Base-by-base conservation (phyloP, 305 asterid species). In the Fraxinus albicans region DNA sequence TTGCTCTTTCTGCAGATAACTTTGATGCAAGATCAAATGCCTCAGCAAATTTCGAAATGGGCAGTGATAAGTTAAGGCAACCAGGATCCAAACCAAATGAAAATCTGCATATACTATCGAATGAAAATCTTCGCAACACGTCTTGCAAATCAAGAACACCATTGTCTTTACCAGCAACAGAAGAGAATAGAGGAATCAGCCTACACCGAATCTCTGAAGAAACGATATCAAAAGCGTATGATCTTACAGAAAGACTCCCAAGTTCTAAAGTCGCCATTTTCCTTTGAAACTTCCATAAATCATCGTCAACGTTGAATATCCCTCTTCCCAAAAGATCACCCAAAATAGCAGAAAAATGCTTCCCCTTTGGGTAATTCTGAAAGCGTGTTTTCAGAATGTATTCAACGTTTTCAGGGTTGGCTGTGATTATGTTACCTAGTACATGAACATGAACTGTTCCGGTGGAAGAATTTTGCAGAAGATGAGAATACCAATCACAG, bases 1-100 rank as follows among this genome's bases (percentile, higher is more conserved):
- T 78, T 0, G 88, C 91, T 21, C 91, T 78, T 77, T 80, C 84
- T 23, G 91, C 89, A 6, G 85, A 84, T 17, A 82, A 81, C 50
- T 55, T 83, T 0, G 91, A 88, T 4, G 91, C 91, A 10, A 63
- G 74, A 53, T 88, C 91, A 12, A 88, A 84, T 2, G 91, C 88
- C 29, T 36, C 15, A 13, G 87, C 81, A 42, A 88, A 80, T 42
- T 85, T 75, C 2, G 88, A 76, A 2, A 38, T 40, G 3, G 88
- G 86, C 15, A 63, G 60, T 4, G 86, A 86, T 10, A 82, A 17
- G 40, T 86, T 80, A 36, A 86, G 73, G 58, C 86, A 80, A 8
- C 88, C 77, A 0, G 89, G 91, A 70, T 88, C 89, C 44, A 82
- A 40, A 0, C 91, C 91, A 21, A 88, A 77, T 0, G 87, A 82